Base-by-base conservation (phyloP, 148 eudicot genomes). In the Silene uniflora region DNA sequence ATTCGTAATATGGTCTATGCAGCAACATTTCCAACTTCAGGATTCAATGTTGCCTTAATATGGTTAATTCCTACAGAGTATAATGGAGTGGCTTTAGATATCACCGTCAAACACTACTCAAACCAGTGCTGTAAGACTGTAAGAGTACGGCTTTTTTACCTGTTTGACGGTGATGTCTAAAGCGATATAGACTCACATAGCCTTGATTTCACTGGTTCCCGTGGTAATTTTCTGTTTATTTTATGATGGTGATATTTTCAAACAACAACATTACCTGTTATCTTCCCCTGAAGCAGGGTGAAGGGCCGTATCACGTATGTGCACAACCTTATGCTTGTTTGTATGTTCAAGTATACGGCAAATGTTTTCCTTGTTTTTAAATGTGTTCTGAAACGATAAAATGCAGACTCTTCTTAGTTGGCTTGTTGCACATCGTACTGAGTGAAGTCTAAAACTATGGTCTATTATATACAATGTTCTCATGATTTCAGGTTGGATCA, bases 401-500 rank as follows among this genome's bases (percentile, higher is more conserved):
- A 3, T 27, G 6, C 3, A 19, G 16, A 22, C 54, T 42, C 35
- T 23, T 17, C 0, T 17, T 13, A 10, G 42, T 42, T 24, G 44
- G 19, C 42, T 74, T 63, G 58, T 25, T 56, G 3, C 29, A 24
- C 10, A 65, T 66, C 44, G 39, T 60, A 59, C 24, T 35, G 16
- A 39, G 27, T 29, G 21, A 3, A n/a, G 32, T 47, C 22, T 47
- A 9, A 70, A 19, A 39, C 39, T 42, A 2, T 21, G 54, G 14
- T 46, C 2, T 23, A 58, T 78, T 65, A 7, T 52, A 19, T 63
- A 44, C 5, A 23, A 23, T 11, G 11, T 69, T n/a, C 42, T 39
- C 59, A 55, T 79, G 23, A 25, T 58, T 77, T 74, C 77, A 93
- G 98, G 81, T 81, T 93, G 59, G 89, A 82, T 59, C 18, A 75